A percentile compares a stretch with the other conserved stretches of the same genome.
These are phyloP conservation scores for Clohesyomyces aquaticus DNA, from an alignment of 495 filamentous ascomycete genomes.

Conservation along the genomic window DNA sequence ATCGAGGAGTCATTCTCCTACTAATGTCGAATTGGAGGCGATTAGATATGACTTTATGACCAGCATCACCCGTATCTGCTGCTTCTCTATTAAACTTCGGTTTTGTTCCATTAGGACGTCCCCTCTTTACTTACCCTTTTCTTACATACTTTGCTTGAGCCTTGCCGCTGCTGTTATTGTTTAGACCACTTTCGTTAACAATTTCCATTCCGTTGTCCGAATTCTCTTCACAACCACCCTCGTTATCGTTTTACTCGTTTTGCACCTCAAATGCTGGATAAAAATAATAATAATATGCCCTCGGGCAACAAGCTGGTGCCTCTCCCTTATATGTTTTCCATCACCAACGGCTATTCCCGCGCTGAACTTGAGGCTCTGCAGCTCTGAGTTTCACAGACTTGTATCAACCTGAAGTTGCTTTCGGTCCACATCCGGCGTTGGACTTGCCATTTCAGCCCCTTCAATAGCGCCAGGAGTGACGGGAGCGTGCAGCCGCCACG, in stretches of 20 bases:
- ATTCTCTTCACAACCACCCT: too few species aligned
- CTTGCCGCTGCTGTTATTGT: too few species aligned
- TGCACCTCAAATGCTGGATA: too few species aligned
- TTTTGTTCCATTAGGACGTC: neutral
- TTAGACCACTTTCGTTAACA: too few species aligned
- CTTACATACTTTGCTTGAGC: too few species aligned
- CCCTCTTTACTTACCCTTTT: too few species aligned
- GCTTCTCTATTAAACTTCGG: neutral
- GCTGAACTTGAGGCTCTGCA: neutral
- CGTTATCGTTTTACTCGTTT: too few species aligned
- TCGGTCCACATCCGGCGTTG: neutral
- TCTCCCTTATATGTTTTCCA: too few species aligned
- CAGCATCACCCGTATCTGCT: neutral
- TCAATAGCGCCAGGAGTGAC: neutral
- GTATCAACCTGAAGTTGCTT: neutral
- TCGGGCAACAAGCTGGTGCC: too few species aligned
- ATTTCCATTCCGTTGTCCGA: too few species aligned
- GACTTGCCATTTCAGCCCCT: neutral
- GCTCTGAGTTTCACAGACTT: neutral
- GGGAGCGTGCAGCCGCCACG: neutral
- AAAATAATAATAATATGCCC: too few species aligned
- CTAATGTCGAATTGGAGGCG: slow-evolving; percentile 4
- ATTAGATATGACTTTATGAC: neutral
- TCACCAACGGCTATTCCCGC: too few species aligned
- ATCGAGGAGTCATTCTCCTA: slow-evolving; percentile 33